phyloP scores from a whole-genome alignment of 441 rosid species.

The Corymbia calophylla region DNA sequence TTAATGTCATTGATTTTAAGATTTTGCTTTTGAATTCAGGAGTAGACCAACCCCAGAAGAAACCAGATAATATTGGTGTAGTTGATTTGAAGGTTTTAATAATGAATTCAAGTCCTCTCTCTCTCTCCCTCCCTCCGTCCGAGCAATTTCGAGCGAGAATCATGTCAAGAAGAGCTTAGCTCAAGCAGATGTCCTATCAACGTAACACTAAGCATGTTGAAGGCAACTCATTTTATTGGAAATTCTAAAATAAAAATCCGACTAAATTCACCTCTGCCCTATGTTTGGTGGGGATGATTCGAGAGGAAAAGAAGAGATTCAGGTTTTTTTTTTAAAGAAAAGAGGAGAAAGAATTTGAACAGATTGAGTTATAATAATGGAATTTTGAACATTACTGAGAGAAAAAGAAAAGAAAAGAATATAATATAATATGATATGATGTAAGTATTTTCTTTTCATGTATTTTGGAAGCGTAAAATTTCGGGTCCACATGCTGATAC shows the following conservation, averaged over 20 bases:
- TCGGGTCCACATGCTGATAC: too few species aligned
- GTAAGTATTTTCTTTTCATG: too few species aligned
- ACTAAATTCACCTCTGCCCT: not conserved
- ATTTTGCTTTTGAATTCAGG: not conserved
- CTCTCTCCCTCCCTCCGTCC: too few species aligned
- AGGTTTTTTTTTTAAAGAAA: too few species aligned
- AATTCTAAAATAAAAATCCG: not conserved
- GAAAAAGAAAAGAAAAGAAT: not conserved
- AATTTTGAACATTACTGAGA: rapidly evolving
- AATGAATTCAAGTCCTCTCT: not conserved
- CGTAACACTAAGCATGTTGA: not conserved
- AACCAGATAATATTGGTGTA: not conserved
- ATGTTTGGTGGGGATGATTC: not conserved
- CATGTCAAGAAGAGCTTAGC: not conserved
- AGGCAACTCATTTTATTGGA: not conserved
- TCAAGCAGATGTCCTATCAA: not conserved
- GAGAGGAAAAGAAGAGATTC: too few species aligned
- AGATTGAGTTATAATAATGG: too few species aligned
- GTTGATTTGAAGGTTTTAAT: not conserved
- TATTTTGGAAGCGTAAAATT: too few species aligned
- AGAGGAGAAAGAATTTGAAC: too few species aligned
- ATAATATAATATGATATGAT: not conserved
- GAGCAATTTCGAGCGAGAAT: too few species aligned
- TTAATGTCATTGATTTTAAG: not conserved
- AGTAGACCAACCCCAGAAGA: not conserved